phyloP scores from a whole-genome alignment of 1,284 basidiomycete genomes.

The Pascua sp. region DNA sequence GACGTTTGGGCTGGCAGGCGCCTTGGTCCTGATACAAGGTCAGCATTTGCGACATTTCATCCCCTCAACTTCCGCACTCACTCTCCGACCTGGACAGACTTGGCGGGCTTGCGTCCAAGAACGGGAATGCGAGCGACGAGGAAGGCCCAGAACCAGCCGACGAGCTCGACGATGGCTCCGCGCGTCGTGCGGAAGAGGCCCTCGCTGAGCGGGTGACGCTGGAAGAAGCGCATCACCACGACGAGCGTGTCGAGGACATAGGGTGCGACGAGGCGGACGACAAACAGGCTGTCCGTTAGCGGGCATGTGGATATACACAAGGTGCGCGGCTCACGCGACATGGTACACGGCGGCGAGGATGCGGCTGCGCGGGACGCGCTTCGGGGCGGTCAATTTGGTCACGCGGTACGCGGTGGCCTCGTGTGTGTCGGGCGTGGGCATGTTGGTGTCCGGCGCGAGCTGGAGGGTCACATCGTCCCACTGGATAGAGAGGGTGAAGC shows the following conservation, averaged over 20 bases:
- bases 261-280: slow-evolving; percentile 14
- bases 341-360: slow-evolving; percentile 5
- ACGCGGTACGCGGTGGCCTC: slow-evolving; percentile 30
- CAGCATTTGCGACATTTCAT: background rate
- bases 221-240: slow-evolving; percentile 25
- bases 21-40: background rate
- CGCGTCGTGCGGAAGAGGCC: slow-evolving; percentile 16
- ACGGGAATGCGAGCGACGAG: background rate
- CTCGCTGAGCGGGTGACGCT: slow-evolving; percentile 28
- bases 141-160: slow-evolving; percentile 1
- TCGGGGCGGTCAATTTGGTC: slow-evolving; percentile 25
- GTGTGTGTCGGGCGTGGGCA: slow-evolving; percentile 11
- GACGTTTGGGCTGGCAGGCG: background rate
- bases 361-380: slow-evolving; percentile 3
- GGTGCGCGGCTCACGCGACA: slow-evolving; percentile 22
- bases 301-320: background rate
- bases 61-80: background rate
- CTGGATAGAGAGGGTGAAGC: slow-evolving; percentile 11
- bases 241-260: slow-evolving; percentile 24
- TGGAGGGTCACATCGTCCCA: slow-evolving; percentile 21
- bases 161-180: slow-evolving; percentile 23
- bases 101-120: background rate
- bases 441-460: slow-evolving; percentile 24
- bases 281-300: slow-evolving; percentile 2
- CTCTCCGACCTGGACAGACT: background rate